Conservation (phyloP, 352 stramenopile genomes). For the Globisporangium polare region DNA sequence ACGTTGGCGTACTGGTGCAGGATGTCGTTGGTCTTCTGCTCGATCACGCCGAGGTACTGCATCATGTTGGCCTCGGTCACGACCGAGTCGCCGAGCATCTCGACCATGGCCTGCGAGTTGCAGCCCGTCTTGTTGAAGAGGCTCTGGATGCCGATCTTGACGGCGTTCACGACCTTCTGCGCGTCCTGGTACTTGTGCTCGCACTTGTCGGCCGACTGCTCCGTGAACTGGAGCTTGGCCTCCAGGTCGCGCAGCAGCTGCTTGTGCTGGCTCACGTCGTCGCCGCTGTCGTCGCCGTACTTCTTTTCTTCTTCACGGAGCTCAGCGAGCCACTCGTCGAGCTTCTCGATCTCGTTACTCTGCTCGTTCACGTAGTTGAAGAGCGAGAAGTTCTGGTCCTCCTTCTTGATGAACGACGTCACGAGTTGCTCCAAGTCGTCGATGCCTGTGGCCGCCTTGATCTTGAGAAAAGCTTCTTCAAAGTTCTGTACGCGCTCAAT, state of each 20-base stretch:
- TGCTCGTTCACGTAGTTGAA: constrained; percentile 96
- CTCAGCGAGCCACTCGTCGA: constrained; percentile 78
- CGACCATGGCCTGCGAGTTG: constrained; percentile 74
- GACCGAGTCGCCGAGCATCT: constrained; percentile 81
- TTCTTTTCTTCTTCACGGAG: constrained; percentile 82
- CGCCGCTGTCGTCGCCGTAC: constrained; percentile 78
- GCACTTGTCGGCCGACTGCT: constrained; percentile 87
- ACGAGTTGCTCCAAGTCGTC: constrained; percentile 92
- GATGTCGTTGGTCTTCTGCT: constrained; percentile 93
- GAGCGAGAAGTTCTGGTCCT: constrained; percentile 96
- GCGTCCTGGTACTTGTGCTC: constrained; percentile 88
- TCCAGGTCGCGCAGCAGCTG: constrained; percentile 89
- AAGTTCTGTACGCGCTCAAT: constrained; percentile 93
- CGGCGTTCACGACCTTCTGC: constrained; percentile 84
- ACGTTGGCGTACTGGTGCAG: constrained; percentile 82
- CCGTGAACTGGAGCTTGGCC: constrained; percentile 60
- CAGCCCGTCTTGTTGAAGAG: constrained; percentile 83
- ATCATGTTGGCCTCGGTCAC: constrained; percentile 95
- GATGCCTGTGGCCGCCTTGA: constrained; percentile 91
- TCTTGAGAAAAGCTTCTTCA: constrained; percentile 94
- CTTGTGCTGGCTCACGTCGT: constrained; percentile 88
- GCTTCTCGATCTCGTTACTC: constrained; percentile 91
- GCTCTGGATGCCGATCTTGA: constrained; percentile 82
- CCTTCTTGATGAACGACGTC: constrained; percentile 92
- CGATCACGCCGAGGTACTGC: constrained; percentile 92